These are phyloP conservation scores for Arachis monticola DNA, from an alignment of 331 rosid genomes.

Conservation along the genomic window DNA sequence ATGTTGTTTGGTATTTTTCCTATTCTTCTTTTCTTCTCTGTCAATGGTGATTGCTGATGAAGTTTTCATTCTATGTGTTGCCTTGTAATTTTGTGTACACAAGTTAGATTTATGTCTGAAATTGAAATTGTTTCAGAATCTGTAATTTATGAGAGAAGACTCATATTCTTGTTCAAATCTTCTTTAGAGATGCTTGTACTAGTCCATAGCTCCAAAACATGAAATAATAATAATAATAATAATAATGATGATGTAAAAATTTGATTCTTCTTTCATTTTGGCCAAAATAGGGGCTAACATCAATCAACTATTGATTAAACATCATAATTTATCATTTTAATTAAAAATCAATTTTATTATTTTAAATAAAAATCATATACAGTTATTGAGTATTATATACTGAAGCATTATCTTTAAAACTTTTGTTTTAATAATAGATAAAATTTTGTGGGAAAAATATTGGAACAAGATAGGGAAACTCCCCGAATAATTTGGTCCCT, in stretches of 20 bases:
- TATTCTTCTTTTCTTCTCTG: background rate
- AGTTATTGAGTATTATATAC: no score
- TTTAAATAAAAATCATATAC: no score
- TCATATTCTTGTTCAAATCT: background rate
- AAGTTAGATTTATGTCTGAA: background rate
- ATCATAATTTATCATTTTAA: no score
- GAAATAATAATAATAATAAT: no score
- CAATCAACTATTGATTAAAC: no score
- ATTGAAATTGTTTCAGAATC: background rate
- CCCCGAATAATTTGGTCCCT: slow-evolving; percentile 32
- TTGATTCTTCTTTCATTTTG: background rate
- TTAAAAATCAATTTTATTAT: background rate
- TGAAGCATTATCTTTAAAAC: no score
- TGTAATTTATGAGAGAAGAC: background rate
- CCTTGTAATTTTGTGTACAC: slow-evolving; percentile 18
- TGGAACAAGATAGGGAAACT: slow-evolving; percentile 3
- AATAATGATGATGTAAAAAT: no score
- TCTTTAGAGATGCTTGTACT: background rate
- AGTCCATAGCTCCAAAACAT: no score
- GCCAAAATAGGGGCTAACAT: background rate
- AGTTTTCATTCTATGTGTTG: background rate
- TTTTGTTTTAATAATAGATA: background rate
- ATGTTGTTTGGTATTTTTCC: slow-evolving; percentile 31
- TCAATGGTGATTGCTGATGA: background rate
- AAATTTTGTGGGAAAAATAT: background rate